Base-by-base conservation (phyloP, 352 stramenopile genomes). In the Achlya hypogyna region DNA sequence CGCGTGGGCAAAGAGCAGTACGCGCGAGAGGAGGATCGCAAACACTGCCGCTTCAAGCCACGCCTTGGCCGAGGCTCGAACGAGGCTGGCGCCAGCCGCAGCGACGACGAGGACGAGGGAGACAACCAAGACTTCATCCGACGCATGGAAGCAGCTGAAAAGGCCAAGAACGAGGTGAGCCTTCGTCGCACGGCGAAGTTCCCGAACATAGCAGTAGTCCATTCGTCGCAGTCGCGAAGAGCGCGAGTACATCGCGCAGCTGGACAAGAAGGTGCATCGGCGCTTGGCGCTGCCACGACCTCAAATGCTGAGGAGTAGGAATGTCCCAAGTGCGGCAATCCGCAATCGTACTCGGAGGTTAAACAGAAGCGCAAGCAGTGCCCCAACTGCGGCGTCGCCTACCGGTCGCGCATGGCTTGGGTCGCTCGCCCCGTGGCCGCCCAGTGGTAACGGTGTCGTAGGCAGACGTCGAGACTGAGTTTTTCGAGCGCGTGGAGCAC, bases 291-390 rank as follows among this genome's bases (percentile, higher is more conserved):
- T 40, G 9, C 18, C 40, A 22, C 9, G 20, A 18, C 2, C 4
- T 5, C 18, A 10, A 1, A 5, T 54, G 40, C 22, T 67, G 22
- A 58, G 9, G 40, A 18, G 31, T 18, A 83, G 75, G 81, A 89
- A 54, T 91, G 82, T 54, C 79, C 80, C n/a, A 70, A 63, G 38
- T 91, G 82, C 40, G 80, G 82, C 10, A 91, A 86, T 32, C 70
- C 78, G 22, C 82, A 91, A 58, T 89, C 81, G 52, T 89, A 89
- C 60, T 74, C 81, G 34, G 82, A 91, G 63, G 74, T 89, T 25
- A 81, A 78, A 2, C 82, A 91, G 51, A 91, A 91, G 75, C 76
- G 82, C 12, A 91, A 88, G 62, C 88, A 88, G 31, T 91, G 81
- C 43, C 82, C 81, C 20, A 91, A 91, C 56, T 91, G 82, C 58